Conservation (phyloP, 2,329 filamentous ascomycete species). For the Fusarium falciforme region DNA sequence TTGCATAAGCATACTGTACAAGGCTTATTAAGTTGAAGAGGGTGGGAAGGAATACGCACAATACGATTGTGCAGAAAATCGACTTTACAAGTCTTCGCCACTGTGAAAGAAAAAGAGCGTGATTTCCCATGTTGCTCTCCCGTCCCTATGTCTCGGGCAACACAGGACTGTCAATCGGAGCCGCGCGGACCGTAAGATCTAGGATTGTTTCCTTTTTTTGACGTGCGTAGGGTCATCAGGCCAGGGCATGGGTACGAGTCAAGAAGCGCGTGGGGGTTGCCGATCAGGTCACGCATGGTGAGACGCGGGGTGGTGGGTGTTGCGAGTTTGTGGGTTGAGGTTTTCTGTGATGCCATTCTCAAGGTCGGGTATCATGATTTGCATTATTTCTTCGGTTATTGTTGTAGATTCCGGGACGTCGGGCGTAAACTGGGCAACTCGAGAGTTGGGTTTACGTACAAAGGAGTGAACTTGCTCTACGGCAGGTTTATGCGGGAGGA, state of each 20-base stretch:
- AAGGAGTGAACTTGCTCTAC: not conserved
- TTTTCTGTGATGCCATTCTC: conserved; percentile 7
- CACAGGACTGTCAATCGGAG: not conserved
- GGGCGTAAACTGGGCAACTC: not conserved
- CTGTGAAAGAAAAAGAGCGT: not conserved
- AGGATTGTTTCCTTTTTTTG: not conserved
- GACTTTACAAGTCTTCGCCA: conserved; percentile 3
- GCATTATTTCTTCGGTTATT: not conserved
- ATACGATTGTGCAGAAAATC: not conserved
- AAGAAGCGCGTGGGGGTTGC: not conserved
- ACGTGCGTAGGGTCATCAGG: conserved; percentile 12
- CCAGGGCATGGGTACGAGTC: not conserved
- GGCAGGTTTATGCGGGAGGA: not conserved
- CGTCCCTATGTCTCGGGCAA: not conserved
- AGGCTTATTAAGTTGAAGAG: not conserved
- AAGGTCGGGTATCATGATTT: not conserved
- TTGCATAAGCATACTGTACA: not conserved
- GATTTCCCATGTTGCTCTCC: conserved; percentile 14
- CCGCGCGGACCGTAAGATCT: not conserved
- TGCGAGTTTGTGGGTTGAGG: not conserved
- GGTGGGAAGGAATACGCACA: not conserved
- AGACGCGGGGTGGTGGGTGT: not conserved
- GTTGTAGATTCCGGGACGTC: not conserved
- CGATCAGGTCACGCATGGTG: not conserved
- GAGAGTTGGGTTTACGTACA: not conserved